phyloP scores from a whole-genome alignment of 1,284 basidiomycete species.

The Pseudozyma sp. region DNA sequence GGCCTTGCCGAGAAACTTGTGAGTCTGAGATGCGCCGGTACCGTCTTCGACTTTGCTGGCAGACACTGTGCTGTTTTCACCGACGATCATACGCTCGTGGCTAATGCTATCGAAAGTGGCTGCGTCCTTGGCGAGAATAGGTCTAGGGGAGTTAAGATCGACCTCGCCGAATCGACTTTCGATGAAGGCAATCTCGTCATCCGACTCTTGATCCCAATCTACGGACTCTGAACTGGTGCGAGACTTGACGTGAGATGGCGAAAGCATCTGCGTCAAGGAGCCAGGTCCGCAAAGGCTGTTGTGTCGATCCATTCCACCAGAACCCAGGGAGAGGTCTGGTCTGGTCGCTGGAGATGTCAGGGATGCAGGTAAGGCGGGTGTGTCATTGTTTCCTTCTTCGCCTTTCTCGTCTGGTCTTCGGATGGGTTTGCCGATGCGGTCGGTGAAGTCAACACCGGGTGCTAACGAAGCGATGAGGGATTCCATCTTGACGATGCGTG shows the following conservation, averaged over 20 bases:
- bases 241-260: constrained; percentile 31
- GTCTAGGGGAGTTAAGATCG: constrained; percentile 1
- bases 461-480: constrained; percentile 47
- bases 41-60: neutral
- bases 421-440: constrained; percentile 58
- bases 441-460: constrained; percentile 61
- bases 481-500: constrained; percentile 62
- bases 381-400: constrained; percentile 23
- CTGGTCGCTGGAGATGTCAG: neutral
- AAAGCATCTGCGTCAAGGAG: constrained; percentile 30
- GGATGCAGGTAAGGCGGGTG: neutral
- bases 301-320: constrained; percentile 10
- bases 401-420: constrained; percentile 53
- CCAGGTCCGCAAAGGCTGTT: constrained; percentile 18
- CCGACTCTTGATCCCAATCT: constrained; percentile 50
- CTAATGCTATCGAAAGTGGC: constrained; percentile 27
- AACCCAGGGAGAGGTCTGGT: neutral
- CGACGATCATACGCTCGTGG: constrained; percentile 29
- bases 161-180: constrained; percentile 24
- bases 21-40: constrained; percentile 4
- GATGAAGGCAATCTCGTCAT: constrained; percentile 53
- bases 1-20: constrained; percentile 59
- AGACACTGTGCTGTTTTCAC: constrained; percentile 2
- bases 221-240: constrained; percentile 22
- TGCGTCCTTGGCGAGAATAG: neutral